These are phyloP conservation scores for Microdochium nivale DNA, from an alignment of 2,329 filamentous ascomycete genomes.

Conservation along the genomic window DNA sequence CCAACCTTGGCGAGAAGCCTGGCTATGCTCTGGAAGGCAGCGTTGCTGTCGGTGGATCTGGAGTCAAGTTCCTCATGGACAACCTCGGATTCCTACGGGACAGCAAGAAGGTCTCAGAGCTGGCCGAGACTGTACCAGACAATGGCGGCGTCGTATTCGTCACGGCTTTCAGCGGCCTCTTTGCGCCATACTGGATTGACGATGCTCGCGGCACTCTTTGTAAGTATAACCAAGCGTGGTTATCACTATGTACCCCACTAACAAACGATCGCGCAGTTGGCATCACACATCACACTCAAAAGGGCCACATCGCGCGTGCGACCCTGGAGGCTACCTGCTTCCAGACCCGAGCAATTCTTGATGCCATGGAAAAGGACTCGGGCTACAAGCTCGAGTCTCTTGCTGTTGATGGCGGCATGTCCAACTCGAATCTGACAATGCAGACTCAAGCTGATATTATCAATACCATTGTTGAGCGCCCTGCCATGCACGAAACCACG, in stretches of 20 bases:
- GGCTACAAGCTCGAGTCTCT: slow-evolving; percentile 66
- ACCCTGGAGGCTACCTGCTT: slow-evolving; percentile 88
- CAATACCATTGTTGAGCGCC: slow-evolving; percentile 72
- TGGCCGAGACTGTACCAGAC: slow-evolving; percentile 49
- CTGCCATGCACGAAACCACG: slow-evolving; percentile 84
- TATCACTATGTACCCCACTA: neutral
- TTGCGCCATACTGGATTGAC: slow-evolving; percentile 92
- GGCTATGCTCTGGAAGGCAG: slow-evolving; percentile 79
- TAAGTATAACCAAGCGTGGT: slow-evolving; percentile 27
- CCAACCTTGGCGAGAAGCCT: slow-evolving; percentile 40
- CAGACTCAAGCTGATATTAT: slow-evolving; percentile 84
- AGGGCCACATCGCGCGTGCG: slow-evolving; percentile 79
- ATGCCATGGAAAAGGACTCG: slow-evolving; percentile 84
- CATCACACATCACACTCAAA: slow-evolving; percentile 76
- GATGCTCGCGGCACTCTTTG: slow-evolving; percentile 82
- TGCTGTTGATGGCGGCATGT: slow-evolving; percentile 83
- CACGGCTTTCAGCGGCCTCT: slow-evolving; percentile 83
- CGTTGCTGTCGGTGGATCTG: slow-evolving; percentile 73
- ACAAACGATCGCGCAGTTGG: slow-evolving; percentile 44
- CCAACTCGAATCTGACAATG: slow-evolving; percentile 84
- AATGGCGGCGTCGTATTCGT: slow-evolving; percentile 82
- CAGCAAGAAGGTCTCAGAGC: slow-evolving; percentile 37
- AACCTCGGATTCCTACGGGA: slow-evolving; percentile 53
- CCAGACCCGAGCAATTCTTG: slow-evolving; percentile 85
- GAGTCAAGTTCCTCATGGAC: slow-evolving; percentile 64